Evolutionary conservation across 768 basidiomycete species (phyloP), one percentile per base, ranked within the genome.

Genomic region (Mycena galopus): DNA sequence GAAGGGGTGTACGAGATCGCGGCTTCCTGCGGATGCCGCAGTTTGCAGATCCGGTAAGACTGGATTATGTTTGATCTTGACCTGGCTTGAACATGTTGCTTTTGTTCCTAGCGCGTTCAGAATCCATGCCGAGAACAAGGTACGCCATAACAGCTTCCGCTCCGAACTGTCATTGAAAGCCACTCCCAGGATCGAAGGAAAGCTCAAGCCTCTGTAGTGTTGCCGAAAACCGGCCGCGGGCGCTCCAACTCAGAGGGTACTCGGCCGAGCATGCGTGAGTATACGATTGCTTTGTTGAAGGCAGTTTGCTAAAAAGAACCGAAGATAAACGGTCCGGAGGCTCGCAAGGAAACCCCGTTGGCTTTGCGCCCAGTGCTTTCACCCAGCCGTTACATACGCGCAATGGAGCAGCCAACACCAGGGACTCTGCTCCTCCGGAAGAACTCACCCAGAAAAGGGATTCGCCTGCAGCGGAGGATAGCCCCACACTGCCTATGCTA

Each of bases 1-100:
- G 67, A 59, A 17, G 74, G 74, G 4, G 67, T 75, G 21, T 75
- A 69, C 19, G 74, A 75, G 44, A 65, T 75, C 65, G 70, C 74
- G 0, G 71, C 74, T 0, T 66, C 60, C 12, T 75, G 74, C 64
- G 71, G 71, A 11, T 75, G 74, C 23, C 71, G 74, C 29, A 69
- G 74, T 55, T 59, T 75, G 64, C 71, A 75, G 47, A 72, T 75
- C 4, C 74, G 71, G 73, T 74, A 16, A 32, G 57, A 1, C 23
- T 4, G 33, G 42, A 56, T 7, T 4, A 27, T 19, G 2, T n/a
- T 4, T 17, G 14, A 23, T 17, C 11, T 21, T 0, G 29, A 8
- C n/a, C 25, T 0, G 29, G 4, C n/a, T 6, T 3, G 30, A 51
- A 11, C 50, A n/a, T 35, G 63, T 44, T 42, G 21, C 0, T 27